phyloP scores from a whole-genome alignment of 1,139 yeast genomes.

The Taphrina wiesneri region DNA sequence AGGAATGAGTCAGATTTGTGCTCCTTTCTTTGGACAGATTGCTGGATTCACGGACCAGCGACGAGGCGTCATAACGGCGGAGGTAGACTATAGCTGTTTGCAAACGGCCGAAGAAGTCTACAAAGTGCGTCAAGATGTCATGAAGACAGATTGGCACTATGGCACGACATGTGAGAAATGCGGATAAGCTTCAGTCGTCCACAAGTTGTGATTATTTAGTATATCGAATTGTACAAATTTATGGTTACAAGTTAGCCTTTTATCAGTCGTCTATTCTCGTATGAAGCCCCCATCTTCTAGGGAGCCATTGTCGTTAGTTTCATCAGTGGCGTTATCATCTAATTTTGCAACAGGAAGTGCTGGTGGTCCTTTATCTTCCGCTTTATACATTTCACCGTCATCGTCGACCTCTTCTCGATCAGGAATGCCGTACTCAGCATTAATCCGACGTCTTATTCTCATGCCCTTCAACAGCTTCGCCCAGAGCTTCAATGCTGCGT shows the following conservation, averaged over 20 bases:
- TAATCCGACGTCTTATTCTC: constrained; percentile 62
- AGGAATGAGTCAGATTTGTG: constrained; percentile 27
- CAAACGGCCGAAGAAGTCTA: constrained; percentile 39
- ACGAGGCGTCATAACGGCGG: constrained; percentile 37
- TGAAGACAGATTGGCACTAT: constrained; percentile 39
- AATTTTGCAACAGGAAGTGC: neutral
- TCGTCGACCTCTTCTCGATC: neutral
- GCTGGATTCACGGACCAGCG: constrained; percentile 20
- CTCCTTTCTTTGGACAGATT: constrained; percentile 30
- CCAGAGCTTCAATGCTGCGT: constrained; percentile 71
- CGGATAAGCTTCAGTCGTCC: neutral
- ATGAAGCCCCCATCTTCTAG: constrained; percentile 6
- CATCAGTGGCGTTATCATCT: neutral
- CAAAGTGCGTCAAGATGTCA: constrained; percentile 37
- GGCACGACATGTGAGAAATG: constrained; percentile 3
- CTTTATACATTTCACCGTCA: neutral
- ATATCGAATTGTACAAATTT: neutral
- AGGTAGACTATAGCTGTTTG: constrained; percentile 32
- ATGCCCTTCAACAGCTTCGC: constrained; percentile 67
- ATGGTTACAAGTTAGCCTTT: neutral
- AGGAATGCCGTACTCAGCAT: constrained; percentile 34
- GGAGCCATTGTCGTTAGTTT: neutral
- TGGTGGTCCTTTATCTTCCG: neutral
- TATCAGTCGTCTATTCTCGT: neutral
- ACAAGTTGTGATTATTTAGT: neutral